phyloP scores from a whole-genome alignment of 164 flowering plant genomes.

The Magnolia changhungtana region DNA sequence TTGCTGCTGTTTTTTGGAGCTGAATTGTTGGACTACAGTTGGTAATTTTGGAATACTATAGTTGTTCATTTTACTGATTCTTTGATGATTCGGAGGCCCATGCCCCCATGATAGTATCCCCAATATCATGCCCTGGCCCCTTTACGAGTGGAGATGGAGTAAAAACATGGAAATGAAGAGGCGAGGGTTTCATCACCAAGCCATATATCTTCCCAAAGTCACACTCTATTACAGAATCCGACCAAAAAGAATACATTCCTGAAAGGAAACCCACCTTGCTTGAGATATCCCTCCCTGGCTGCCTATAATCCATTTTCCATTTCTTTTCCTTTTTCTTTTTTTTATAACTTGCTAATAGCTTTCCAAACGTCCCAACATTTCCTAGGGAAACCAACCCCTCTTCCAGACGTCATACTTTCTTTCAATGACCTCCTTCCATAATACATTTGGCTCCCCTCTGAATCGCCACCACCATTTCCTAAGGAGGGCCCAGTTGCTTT shows the following conservation, averaged over 20 bases:
- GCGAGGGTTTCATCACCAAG: neutral
- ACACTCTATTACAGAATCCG: too few relatives aligned
- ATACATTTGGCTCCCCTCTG: neutral
- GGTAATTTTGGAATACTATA: too few relatives aligned
- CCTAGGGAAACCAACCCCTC: neutral
- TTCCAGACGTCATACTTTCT: neutral
- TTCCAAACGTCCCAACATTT: neutral
- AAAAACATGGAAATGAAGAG: neutral
- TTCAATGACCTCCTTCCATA: neutral
- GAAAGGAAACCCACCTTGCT: too few relatives aligned
- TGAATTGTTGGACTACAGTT: too few relatives aligned
- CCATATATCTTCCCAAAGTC: too few relatives aligned
- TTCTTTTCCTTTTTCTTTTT: too few relatives aligned
- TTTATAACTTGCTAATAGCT: too few relatives aligned
- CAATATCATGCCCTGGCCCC: neutral
- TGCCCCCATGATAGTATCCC: neutral
- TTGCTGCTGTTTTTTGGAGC: too few relatives aligned
- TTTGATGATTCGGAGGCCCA: neutral
- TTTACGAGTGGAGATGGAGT: neutral
- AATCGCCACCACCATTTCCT: neutral
- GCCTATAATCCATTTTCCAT: too few relatives aligned
- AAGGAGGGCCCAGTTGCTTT: neutral
- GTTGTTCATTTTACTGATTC: too few relatives aligned
- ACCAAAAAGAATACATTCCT: too few relatives aligned
- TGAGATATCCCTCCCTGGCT: too few relatives aligned